phyloP scores from a whole-genome alignment of 331 rosid genomes.

The Erythrophleum ivorense region DNA sequence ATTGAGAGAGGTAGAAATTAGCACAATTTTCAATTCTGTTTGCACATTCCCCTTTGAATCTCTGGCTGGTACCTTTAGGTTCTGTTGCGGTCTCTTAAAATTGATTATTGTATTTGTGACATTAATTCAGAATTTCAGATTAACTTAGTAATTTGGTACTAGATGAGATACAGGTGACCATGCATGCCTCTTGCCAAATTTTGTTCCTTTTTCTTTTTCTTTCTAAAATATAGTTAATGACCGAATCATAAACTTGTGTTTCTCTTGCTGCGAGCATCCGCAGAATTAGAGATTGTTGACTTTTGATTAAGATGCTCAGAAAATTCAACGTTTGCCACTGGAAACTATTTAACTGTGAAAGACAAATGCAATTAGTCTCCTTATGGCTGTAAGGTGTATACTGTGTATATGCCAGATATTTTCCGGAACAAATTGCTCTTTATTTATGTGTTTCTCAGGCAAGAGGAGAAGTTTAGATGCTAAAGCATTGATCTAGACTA shows the following conservation, averaged over 20 bases:
- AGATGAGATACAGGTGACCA: background rate
- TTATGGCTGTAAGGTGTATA: background rate
- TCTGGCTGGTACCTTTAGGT: conserved; percentile 9
- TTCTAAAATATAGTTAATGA: background rate
- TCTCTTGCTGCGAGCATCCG: background rate
- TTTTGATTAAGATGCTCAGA: background rate
- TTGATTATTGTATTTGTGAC: conserved; percentile 17
- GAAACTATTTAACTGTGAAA: background rate
- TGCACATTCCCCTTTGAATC: background rate
- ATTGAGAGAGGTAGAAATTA: conserved; percentile 82
- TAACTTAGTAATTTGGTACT: background rate
- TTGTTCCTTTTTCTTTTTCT: background rate
- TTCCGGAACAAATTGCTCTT: background rate
- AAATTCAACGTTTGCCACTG: background rate
- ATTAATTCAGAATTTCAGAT: background rate
- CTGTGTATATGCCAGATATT: background rate
- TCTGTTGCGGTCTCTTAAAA: background rate
- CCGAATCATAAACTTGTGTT: background rate
- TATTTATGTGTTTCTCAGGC: background rate
- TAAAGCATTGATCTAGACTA: background rate
- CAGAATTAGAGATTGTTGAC: background rate
- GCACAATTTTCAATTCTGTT: conserved; percentile 11
- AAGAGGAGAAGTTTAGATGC: background rate
- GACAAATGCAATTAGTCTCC: background rate
- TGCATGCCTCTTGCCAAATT: background rate